A percentile compares a stretch with the other conserved stretches of the same genome.
Conservation (phyloP, 257 asterid genomes). For the Cinchona pubescens region DNA sequence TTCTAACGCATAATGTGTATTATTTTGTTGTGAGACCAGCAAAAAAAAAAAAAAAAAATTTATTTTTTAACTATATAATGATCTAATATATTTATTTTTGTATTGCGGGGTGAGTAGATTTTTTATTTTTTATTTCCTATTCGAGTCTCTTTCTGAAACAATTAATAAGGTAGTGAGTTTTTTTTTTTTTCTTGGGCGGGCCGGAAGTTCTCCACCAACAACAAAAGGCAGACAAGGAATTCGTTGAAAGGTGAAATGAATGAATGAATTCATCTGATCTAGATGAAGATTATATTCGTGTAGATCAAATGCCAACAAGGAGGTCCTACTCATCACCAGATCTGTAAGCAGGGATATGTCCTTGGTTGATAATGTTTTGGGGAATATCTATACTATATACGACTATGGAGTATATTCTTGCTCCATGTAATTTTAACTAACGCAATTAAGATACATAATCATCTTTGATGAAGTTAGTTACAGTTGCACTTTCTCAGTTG, state of each 20-base stretch:
- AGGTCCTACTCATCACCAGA: slow-evolving; percentile 25
- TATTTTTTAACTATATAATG: too few species aligned
- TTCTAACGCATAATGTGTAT: too few species aligned
- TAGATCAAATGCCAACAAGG: background rate
- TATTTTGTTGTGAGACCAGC: too few species aligned
- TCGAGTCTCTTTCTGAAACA: background rate
- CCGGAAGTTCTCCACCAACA: background rate
- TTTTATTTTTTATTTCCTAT: too few species aligned
- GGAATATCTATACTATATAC: background rate
- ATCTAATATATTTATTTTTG: too few species aligned
- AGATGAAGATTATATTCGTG: slow-evolving; percentile 1
- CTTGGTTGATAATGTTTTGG: slow-evolving; percentile 17
- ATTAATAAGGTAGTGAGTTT: background rate
- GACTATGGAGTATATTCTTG: background rate
- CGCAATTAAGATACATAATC: background rate
- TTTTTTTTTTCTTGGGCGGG: background rate
- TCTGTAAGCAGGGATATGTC: slow-evolving; percentile 23
- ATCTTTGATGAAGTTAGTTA: background rate
- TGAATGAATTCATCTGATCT: background rate
- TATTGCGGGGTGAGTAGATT: too few species aligned
- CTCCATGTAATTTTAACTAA: background rate
- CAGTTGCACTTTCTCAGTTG: background rate
- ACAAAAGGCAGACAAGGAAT: slow-evolving; percentile 23
- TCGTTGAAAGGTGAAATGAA: slow-evolving; percentile 9
- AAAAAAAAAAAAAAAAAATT: too few species aligned